Conservation (phyloP, 768 basidiomycete genomes). For the Hypsizygus marmoreus region DNA sequence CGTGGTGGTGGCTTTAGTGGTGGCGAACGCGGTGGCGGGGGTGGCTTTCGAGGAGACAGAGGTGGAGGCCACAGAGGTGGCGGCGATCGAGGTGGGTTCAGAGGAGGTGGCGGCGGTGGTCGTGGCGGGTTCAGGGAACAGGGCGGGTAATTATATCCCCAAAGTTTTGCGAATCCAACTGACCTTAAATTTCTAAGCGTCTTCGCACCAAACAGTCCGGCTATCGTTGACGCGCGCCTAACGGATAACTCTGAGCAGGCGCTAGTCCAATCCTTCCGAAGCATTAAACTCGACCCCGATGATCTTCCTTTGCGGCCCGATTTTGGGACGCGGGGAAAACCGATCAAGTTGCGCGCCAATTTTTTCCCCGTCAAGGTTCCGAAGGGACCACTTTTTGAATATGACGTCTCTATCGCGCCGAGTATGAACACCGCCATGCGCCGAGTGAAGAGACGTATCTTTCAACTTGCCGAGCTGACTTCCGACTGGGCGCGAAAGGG, state of each 20-base stretch:
- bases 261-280: conserved; percentile 39
- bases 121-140: conserved; percentile 29
- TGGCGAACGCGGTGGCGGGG: conserved; percentile 28
- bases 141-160: conserved; percentile 34
- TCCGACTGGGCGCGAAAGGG: conserved; percentile 52
- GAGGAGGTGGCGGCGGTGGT: conserved; percentile 11
- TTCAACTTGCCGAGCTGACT: conserved; percentile 60
- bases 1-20: conserved; percentile 26
- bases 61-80: conserved; percentile 13
- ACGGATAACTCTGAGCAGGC: conserved; percentile 40
- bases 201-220: conserved; percentile 37
- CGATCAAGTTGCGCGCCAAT: conserved; percentile 61
- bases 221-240: conserved; percentile 45
- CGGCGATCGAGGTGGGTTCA: conserved; percentile 12
- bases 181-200: conserved; percentile 31
- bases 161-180: background rate
- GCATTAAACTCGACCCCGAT: conserved; percentile 30
- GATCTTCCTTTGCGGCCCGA: conserved; percentile 61
- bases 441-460: conserved; percentile 59
- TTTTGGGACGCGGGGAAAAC: conserved; percentile 52
- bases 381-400: conserved; percentile 57
- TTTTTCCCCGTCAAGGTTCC: conserved; percentile 64
- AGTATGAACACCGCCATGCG: conserved; percentile 48
- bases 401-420: conserved; percentile 58
- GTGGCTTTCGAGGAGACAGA: conserved; percentile 27